phyloP scores from a whole-genome alignment of 129 eudicot genomes.

The Helianthus tuberosus region DNA sequence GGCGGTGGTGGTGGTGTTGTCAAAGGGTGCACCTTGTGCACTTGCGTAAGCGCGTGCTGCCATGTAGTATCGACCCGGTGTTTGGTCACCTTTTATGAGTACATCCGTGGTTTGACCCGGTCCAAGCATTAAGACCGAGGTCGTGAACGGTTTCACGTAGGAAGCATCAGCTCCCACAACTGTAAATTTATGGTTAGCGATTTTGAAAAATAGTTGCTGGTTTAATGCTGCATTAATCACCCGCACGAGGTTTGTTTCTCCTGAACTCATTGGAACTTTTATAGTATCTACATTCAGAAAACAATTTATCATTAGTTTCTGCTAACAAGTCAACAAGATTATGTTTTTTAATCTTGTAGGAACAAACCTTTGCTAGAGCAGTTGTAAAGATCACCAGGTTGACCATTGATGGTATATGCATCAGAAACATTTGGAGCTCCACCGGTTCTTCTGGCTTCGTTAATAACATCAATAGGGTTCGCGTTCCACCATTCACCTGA shows the following conservation, averaged over 20 bases:
- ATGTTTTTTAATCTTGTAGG: neutral
- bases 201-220: conserved; percentile 79
- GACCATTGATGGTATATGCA: conserved; percentile 96
- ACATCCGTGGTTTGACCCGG: conserved; percentile 98
- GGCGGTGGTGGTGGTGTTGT: conserved; percentile 95
- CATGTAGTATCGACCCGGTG: conserved; percentile 79
- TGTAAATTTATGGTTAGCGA: conserved; percentile 76
- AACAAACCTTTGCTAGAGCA: conserved; percentile 80
- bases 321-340: neutral
- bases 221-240: conserved; percentile 80
- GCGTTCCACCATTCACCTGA: conserved; percentile 98
- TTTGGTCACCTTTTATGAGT: conserved; percentile 72
- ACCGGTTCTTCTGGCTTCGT: conserved; percentile 81
- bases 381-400: conserved; percentile 90
- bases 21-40: conserved; percentile 83
- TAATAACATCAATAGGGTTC: conserved; percentile 71
- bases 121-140: conserved; percentile 82
- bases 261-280: conserved; percentile 58
- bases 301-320: neutral
- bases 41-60: conserved; percentile 88
- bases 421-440: conserved; percentile 85
- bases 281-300: conserved; percentile 54
- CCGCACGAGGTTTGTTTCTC: conserved; percentile 79
- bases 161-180: conserved; percentile 97
- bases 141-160: conserved; percentile 87